Conservation (phyloP, 2,329 filamentous ascomycete genomes). For the Tolypocladium tropicale region DNA sequence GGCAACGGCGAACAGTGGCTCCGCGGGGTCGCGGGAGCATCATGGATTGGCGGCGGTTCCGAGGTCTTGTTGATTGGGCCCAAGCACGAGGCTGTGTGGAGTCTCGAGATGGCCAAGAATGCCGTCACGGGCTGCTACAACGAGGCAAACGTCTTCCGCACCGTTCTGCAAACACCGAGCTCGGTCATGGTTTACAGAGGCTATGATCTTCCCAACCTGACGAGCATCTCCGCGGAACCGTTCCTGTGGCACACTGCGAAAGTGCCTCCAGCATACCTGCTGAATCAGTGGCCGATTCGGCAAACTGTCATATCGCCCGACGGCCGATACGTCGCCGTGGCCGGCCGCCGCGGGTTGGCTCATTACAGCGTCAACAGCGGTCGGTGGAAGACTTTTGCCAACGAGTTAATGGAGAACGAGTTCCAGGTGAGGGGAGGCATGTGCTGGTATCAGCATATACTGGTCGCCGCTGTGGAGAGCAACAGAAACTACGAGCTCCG, state of each 20-base stretch:
- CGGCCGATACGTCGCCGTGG: constrained; percentile 89
- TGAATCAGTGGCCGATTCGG: constrained; percentile 89
- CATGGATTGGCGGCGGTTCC: constrained; percentile 81
- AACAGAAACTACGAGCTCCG: constrained; percentile 75
- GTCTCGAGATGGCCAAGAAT: constrained; percentile 86
- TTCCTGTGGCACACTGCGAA: constrained; percentile 92
- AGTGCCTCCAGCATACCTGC: constrained; percentile 73
- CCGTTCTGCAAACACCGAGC: constrained; percentile 78
- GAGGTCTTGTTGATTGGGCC: constrained; percentile 67
- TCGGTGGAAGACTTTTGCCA: constrained; percentile 89
- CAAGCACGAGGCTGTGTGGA: constrained; percentile 71
- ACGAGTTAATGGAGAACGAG: constrained; percentile 71
- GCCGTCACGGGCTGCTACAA: constrained; percentile 89
- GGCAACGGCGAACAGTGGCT: constrained; percentile 76
- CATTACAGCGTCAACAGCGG: constrained; percentile 94
- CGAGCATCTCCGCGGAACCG: constrained; percentile 82
- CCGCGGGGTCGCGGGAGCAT: constrained; percentile 63
- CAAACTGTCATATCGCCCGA: constrained; percentile 82
- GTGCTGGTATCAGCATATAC: constrained; percentile 96
- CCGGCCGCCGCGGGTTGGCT: constrained; percentile 81
- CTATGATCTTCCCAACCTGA: constrained; percentile 83
- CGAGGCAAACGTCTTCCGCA: constrained; percentile 80
- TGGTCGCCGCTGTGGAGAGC: constrained; percentile 87
- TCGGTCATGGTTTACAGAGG: constrained; percentile 89
- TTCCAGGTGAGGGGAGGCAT: constrained; percentile 91